phyloP scores from a whole-genome alignment of 345 rosid genomes.

The Abelmoschus esculentus region DNA sequence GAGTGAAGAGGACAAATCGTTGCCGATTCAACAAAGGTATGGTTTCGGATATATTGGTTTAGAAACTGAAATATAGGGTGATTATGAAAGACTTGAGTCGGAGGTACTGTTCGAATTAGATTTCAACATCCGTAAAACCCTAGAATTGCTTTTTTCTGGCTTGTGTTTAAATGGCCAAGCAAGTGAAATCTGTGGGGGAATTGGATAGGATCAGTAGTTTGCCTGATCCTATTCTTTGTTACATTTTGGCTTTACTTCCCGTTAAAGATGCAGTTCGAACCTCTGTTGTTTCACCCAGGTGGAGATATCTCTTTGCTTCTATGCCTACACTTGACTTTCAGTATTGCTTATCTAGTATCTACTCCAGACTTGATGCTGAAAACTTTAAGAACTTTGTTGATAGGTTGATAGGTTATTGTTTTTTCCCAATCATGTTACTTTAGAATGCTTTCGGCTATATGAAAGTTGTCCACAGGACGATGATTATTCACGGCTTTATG shows the following conservation, averaged over 20 bases:
- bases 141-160: background rate
- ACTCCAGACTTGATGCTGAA: too few relatives aligned
- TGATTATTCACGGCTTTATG: background rate
- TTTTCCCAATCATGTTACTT: background rate
- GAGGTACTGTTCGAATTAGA: too few relatives aligned
- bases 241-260: background rate
- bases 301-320: background rate
- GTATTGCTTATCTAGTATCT: background rate
- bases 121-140: background rate
- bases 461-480: background rate
- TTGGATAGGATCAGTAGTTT: background rate
- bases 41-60: too few relatives aligned
- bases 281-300: background rate
- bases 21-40: too few relatives aligned
- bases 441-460: background rate
- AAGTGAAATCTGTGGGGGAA: background rate
- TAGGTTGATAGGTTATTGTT: constrained; percentile 6
- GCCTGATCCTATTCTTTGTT: background rate
- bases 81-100: too few relatives aligned
- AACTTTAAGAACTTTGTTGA: background rate
- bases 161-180: background rate
- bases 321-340: background rate
- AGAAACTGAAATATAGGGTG: too few relatives aligned
- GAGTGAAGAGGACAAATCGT: too few relatives aligned
- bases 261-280: background rate